Percentiles rank a stretch among this genome's conserved stretches.
Evolutionary conservation across 345 rosid genomes (phyloP).

Genomic region (Raphanus sativus): DNA sequence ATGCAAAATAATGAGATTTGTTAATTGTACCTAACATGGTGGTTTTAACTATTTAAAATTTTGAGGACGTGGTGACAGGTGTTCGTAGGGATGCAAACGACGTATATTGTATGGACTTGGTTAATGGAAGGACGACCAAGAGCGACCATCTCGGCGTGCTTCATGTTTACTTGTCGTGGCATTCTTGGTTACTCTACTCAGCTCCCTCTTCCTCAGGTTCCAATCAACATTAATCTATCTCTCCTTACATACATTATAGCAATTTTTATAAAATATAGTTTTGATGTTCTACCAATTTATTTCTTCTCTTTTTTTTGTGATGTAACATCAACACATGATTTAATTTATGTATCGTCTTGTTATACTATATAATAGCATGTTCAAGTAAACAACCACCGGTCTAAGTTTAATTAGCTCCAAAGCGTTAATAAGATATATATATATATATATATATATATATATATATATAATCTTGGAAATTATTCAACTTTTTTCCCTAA

Average conservation of each 20-base stretch:
- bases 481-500: background rate
- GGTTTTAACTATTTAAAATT: background rate
- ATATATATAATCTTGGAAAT: background rate
- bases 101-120: conserved; percentile 80
- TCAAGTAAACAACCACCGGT: background rate
- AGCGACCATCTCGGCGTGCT: conserved; percentile 71
- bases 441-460: no score
- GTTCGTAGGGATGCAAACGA: conserved; percentile 82
- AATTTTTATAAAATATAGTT: background rate
- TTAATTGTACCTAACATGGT: background rate
- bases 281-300: background rate
- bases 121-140: conserved; percentile 79
- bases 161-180: conserved; percentile 98
- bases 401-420: background rate
- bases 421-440: no score
- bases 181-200: conserved; percentile 92
- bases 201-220: conserved; percentile 86
- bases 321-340: background rate
- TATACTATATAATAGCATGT: background rate
- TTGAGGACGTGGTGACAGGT: conserved; percentile 43
- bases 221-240: background rate
- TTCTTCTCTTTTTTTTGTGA: conserved; percentile 13
- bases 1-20: conserved; percentile 18
- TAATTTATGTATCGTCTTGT: conserved; percentile 8
- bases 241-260: background rate